These are phyloP conservation scores for Corymbia citriodora DNA, from an alignment of 441 rosid genomes.

Conservation along the genomic window DNA sequence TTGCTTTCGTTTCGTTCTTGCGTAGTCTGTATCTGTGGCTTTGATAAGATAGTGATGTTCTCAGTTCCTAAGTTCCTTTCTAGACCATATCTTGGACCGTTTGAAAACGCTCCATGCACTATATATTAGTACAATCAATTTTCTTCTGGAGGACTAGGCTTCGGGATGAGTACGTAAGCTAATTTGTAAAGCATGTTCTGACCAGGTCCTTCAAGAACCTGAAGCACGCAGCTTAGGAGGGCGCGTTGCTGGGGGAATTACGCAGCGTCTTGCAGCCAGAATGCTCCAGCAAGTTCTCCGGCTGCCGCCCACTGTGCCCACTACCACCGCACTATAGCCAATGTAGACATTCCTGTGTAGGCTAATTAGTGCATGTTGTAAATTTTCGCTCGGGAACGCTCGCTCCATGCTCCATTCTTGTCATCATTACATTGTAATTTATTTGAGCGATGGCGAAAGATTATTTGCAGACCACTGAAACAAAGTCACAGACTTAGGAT, in stretches of 20 bases:
- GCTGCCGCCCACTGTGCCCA: constrained; percentile 32
- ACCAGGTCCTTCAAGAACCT: constrained; percentile 85
- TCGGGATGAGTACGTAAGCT: background rate
- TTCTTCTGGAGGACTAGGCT: background rate
- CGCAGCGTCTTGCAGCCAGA: constrained; percentile 87
- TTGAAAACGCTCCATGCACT: background rate
- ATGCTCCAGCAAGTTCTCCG: constrained; percentile 84
- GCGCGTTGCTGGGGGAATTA: constrained; percentile 77
- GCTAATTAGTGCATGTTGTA: background rate
- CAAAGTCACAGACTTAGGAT: background rate
- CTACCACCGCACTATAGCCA: constrained; percentile 30
- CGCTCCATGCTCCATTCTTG: background rate
- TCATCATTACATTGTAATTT: background rate
- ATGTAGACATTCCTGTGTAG: constrained; percentile 4
- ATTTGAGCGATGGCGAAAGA: background rate
- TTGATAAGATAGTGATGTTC: background rate
- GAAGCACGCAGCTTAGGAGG: constrained; percentile 78
- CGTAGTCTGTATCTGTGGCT: background rate
- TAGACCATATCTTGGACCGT: background rate
- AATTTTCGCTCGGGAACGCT: background rate
- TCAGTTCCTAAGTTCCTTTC: background rate
- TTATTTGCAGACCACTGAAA: background rate
- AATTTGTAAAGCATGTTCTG: constrained; percentile 4
- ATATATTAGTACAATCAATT: no score
- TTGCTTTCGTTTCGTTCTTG: background rate